phyloP scores from a whole-genome alignment of 75 land plant genomes.

The Ceratopteris richardii region DNA sequence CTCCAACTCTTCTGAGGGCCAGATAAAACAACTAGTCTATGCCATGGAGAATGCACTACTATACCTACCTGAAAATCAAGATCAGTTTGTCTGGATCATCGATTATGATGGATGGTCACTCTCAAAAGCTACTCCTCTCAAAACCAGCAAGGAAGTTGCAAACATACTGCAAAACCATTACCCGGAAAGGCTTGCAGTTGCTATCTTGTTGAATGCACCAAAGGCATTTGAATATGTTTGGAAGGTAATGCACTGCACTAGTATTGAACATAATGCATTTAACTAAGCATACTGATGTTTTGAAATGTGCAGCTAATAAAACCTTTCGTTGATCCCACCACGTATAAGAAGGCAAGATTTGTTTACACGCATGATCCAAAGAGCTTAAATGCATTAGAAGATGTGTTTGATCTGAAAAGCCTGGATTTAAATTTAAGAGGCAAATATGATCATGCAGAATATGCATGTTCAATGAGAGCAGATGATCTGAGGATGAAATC shows the following conservation, averaged over 20 bases:
- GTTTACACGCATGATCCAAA: constrained; percentile 56
- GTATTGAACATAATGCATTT: not conserved
- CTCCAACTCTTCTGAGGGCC: constrained; percentile 47
- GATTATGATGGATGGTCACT: no score
- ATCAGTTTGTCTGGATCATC: no score
- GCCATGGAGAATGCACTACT: no score
- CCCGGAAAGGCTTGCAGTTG: constrained; percentile 70
- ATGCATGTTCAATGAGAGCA: not conserved
- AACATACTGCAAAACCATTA: constrained; percentile 81
- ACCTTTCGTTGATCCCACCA: no score
- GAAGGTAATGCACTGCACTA: no score
- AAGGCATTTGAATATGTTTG: constrained; percentile 68
- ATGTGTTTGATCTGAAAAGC: constrained; percentile 28
- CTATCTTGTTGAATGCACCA: constrained; percentile 76
- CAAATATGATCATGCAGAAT: constrained; percentile 6
- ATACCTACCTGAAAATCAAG: constrained; percentile 67
- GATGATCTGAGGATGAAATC: no score
- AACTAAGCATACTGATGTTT: no score
- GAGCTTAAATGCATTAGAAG: constrained; percentile 50
- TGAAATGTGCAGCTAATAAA: constrained; percentile 45
- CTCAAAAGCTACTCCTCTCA: no score
- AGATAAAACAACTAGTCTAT: constrained; percentile 73
- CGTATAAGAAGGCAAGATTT: constrained; percentile 78
- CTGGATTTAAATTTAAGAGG: not conserved
- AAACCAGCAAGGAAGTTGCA: constrained; percentile 53